A percentile compares a stretch with the other conserved stretches of the same genome.
phyloP scores from a whole-genome alignment of 805 yeast species.

The Saturnispora halmiae region DNA sequence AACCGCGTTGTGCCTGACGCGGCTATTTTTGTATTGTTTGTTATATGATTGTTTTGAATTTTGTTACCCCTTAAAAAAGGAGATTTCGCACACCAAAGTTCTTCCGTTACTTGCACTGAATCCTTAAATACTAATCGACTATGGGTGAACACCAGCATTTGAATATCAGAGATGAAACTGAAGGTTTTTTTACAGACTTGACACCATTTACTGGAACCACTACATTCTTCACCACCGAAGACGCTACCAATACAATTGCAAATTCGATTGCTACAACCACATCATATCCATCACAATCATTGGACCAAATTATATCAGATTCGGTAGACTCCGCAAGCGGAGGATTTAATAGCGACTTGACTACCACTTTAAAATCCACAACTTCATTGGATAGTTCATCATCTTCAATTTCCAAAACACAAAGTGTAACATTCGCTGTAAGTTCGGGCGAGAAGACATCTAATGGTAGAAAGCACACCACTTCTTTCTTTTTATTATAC shows the following conservation, averaged over 20 bases:
- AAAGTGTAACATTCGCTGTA: too few relatives aligned
- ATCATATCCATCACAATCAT: background rate
- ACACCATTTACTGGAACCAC: conserved; percentile 9
- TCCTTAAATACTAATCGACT: background rate
- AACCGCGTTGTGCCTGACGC: conserved; percentile 3
- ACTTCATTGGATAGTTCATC: background rate
- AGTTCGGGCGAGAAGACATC: too few relatives aligned
- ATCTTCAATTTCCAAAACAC: background rate
- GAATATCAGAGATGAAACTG: conserved; percentile 1
- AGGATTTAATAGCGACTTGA: background rate
- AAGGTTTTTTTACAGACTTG: conserved; percentile 11
- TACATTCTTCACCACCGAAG: background rate
- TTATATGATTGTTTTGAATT: conserved; percentile 1
- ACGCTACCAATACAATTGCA: background rate
- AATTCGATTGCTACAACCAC: background rate
- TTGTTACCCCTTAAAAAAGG: background rate
- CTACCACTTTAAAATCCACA: background rate
- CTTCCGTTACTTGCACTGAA: background rate
- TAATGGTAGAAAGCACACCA: background rate
- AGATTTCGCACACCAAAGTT: too few relatives aligned
- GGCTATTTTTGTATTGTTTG: background rate
- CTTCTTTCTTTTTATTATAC: background rate
- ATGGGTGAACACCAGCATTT: background rate
- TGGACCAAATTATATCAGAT: background rate
- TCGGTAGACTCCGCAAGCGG: background rate